Evolutionary conservation across 2,329 filamentous ascomycete genomes (phyloP).

Genomic region (Curvularia eragrostidis): DNA sequence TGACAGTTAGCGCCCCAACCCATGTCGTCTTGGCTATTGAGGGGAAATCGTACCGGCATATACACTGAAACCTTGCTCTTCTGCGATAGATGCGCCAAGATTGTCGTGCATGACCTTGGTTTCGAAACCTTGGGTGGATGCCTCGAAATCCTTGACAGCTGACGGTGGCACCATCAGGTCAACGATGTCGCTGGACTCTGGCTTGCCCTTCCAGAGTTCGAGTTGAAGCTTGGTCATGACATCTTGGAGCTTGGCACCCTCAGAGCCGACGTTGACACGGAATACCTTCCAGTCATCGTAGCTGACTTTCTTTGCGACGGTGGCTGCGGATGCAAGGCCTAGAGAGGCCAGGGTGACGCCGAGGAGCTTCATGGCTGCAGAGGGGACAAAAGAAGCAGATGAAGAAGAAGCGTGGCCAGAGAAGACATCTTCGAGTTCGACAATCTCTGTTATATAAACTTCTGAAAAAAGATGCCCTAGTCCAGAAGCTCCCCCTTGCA

Average conservation of each 20-base stretch:
- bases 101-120: constrained; percentile 48
- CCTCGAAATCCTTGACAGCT: constrained; percentile 38
- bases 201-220: constrained; percentile 46
- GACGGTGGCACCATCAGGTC: constrained; percentile 47
- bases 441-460: constrained; percentile 6
- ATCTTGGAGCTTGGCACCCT: constrained; percentile 36
- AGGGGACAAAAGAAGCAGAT: constrained; percentile 3
- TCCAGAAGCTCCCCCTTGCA: background rate
- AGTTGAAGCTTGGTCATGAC: constrained; percentile 43
- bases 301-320: constrained; percentile 38
- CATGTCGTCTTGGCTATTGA: constrained; percentile 1
- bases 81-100: constrained; percentile 45
- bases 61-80: constrained; percentile 38
- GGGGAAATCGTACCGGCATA: constrained; percentile 40
- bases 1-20: constrained; percentile 23
- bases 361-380: constrained; percentile 42
- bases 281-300: constrained; percentile 49
- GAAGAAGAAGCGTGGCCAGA: constrained; percentile 9
- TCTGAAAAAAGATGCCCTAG: background rate
- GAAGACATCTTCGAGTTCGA: background rate
- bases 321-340: constrained; percentile 42
- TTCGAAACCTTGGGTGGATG: constrained; percentile 35
- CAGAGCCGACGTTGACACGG: constrained; percentile 43
- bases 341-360: constrained; percentile 38
- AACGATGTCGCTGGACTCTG: constrained; percentile 40